Evolutionary conservation across 2,329 filamentous ascomycete genomes (phyloP), one percentile per base, ranked within the genome.

Genomic region (Ophiosphaerella herpotricha): DNA sequence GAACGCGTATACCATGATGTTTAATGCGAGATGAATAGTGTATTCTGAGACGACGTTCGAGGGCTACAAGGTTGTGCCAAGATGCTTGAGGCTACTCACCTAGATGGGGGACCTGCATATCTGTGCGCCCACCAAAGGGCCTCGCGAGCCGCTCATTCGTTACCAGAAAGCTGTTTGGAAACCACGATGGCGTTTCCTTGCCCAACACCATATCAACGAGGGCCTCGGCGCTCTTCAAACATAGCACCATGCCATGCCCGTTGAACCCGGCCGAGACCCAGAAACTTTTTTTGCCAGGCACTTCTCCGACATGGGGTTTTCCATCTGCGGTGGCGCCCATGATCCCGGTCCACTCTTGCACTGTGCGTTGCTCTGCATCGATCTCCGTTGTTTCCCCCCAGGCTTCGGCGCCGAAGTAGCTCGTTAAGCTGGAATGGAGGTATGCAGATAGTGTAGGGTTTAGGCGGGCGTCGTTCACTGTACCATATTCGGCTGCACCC

Each of bases 241-340:
- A 83, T 29, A 84, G 68, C 1, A 85, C 85, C 85, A 87, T 88
- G 0, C 85, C 67, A 65, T 88, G 84, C 1, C 86, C 86, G 55
- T 86, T 85, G 55, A 88, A 88, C 5, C 82, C 79, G 3, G 81
- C 82, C 29, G 78, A 76, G 1, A 85, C 73, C 76, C 81, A 86
- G 18, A 87, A 61, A 1, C 78, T 76, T 4, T 70, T 48, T 38
- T 67, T 66, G 2, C 68, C 73, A 1, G 78, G 79, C 43, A 78
- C 74, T 12, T 63, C 57, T 0, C 75, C 75, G 0, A 77, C 73
- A 61, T 81, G 78, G 0, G 80, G 80, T n/a, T 78, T 62, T 2
- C 75, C 76, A 61, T 83, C 80, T 1, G 73, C 69, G 0, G 78
- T 80, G 33, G 76, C 77, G 3, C 80, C 81, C 75, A 82, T 82